Evolutionary conservation across 768 basidiomycete genomes (phyloP).

Genomic region (Suillus americanus): DNA sequence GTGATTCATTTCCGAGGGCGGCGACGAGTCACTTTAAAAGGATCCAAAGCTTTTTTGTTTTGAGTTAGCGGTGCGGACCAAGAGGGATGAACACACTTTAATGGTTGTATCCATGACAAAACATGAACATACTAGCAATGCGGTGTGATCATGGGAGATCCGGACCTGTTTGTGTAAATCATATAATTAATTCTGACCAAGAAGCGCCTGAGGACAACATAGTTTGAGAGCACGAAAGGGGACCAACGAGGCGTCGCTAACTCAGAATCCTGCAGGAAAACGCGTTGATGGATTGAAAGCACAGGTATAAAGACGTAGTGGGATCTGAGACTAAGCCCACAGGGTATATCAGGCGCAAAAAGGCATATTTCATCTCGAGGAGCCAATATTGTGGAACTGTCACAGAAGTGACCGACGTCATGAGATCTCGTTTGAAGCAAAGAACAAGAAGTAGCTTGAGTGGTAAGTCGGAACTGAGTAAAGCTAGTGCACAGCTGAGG

Average conservation of each 20-base stretch:
- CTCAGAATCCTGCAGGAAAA: conserved; percentile 7
- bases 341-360: conserved; percentile 5
- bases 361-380: conserved; percentile 7
- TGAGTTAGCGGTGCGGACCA: not conserved
- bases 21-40: conserved; percentile 10
- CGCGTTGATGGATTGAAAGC: conserved; percentile 9
- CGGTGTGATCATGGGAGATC: conserved; percentile 13
- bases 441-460: not conserved
- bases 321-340: conserved; percentile 2
- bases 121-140: conserved; percentile 1
- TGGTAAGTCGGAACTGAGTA: not conserved
- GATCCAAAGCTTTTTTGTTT: not conserved
- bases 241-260: conserved; percentile 15
- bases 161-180: conserved; percentile 11
- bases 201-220: conserved; percentile 12
- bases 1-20: conserved; percentile 34
- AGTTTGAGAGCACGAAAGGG: conserved; percentile 16
- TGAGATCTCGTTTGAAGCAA: conserved; percentile 2
- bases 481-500: not conserved
- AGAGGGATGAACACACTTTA: not conserved
- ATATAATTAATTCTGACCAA: conserved; percentile 10
- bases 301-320: conserved; percentile 13
- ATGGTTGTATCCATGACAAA: conserved; percentile 22
- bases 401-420: not conserved
- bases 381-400: too few species aligned